Percentiles rank a stretch among this genome's conserved stretches.
These are phyloP conservation scores for Tephrocybe sp. DNA, from an alignment of 768 basidiomycete species.

Conservation along the genomic window DNA sequence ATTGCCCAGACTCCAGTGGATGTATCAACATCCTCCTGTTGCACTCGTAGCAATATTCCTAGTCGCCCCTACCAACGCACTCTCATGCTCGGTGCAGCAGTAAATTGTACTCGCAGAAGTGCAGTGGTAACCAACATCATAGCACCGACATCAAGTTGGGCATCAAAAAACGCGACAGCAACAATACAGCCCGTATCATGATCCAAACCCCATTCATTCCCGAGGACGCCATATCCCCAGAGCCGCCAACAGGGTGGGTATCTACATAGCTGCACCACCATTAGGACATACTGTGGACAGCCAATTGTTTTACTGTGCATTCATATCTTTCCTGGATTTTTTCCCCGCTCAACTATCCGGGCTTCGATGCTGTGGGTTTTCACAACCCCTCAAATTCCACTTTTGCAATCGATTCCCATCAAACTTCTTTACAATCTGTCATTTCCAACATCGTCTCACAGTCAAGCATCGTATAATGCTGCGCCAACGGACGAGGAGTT, in stretches of 20 bases:
- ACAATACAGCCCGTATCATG: constrained; percentile 36
- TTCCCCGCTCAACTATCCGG: background rate
- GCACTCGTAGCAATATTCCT: constrained; percentile 13
- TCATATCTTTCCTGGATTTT: background rate
- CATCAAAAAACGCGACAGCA: constrained; percentile 22
- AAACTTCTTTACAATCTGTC: too few relatives aligned
- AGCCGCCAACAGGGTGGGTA: constrained; percentile 29
- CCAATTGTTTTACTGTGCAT: constrained; percentile 90
- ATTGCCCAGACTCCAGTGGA: constrained; percentile 35
- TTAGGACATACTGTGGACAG: constrained; percentile 74
- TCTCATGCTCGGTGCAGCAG: constrained; percentile 30
- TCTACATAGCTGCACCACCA: constrained; percentile 39
- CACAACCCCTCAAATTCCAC: too few relatives aligned
- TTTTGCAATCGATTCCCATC: too few relatives aligned
- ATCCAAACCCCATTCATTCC: constrained; percentile 42
- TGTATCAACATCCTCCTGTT: constrained; percentile 37
- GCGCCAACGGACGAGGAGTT: constrained; percentile 92
- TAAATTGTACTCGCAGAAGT: constrained; percentile 18
- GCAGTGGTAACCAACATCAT: constrained; percentile 21
- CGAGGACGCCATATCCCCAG: constrained; percentile 50
- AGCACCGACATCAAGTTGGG: constrained; percentile 20
- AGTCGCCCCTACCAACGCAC: constrained; percentile 7
- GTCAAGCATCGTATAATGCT: constrained; percentile 83
- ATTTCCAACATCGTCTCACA: constrained; percentile 22
- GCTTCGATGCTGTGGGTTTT: background rate